Base-by-base conservation (phyloP, 2,329 filamentous ascomycete genomes). In the Monosporascus sp. region DNA sequence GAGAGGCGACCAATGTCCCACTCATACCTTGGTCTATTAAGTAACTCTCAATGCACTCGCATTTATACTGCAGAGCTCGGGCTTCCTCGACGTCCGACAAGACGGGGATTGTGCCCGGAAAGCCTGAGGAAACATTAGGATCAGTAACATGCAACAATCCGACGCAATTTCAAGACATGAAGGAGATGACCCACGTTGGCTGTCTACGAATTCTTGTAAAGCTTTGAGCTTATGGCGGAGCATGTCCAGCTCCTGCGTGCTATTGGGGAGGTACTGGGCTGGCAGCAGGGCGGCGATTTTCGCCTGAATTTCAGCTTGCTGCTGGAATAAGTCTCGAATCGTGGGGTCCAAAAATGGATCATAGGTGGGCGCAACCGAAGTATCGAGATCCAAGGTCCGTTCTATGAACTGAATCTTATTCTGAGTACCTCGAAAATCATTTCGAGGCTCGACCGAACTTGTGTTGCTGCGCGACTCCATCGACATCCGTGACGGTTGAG, bases 61-160 rank as follows among this genome's bases (percentile, higher is more conserved):
- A 82, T 58, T 76, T 77, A 61, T 83, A 80, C 64, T 84, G 80
- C 51, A 83, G 68, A 38, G 74, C 72, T 52, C 80, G 74, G 26
- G 80, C 80, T 65, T 84, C 81, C 65, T 84, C 80, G 24, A 76
- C 72, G 57, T 81, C 78, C 51, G 78, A 83, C 51, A 81, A 66
- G 57, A 73, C 68, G 24, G 76, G 74, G 48, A 77, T 63, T 56
- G 66, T 68, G 44, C 69, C 66, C 35, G 68, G 63, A 47, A 76
- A 57, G 51, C 73, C 74, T 77, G 63, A 37, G 55, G 28, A 48
- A 15, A 14, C 3, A 46, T 17, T 40, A 26, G 17, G 11, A 50
- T 53, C 54, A 62, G 63, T 56, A 64, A 59, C 59, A 51, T 41
- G 58, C 63, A 48, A 49, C 37, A 50, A 54, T 52, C 52, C 31